These are phyloP conservation scores for Cercospora beticola DNA, from an alignment of 2,329 filamentous ascomycete genomes.

Conservation along the genomic window DNA sequence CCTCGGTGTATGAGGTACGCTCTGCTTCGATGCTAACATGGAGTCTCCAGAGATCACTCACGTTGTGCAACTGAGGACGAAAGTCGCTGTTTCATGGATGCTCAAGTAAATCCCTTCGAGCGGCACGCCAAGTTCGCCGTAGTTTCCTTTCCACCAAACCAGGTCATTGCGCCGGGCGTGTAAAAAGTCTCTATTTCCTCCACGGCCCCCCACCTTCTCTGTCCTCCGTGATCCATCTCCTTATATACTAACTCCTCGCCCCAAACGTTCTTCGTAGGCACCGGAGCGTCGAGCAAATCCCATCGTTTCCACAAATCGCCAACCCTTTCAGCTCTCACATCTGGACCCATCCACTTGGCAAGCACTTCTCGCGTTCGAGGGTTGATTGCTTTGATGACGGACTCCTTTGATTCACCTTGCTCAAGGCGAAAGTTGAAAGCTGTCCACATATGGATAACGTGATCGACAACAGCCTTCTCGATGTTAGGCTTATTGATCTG, in stretches of 20 bases:
- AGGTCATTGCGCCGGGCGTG: slow-evolving; percentile 6
- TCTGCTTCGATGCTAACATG: background rate
- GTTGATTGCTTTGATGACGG: slow-evolving; percentile 9
- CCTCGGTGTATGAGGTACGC: background rate
- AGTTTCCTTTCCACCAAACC: slow-evolving; percentile 17
- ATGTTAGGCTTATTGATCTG: slow-evolving; percentile 2
- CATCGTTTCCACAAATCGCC: slow-evolving; percentile 12
- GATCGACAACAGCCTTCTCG: slow-evolving; percentile 18
- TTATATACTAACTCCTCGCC: background rate
- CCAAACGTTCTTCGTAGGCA: background rate
- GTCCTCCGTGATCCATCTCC: background rate
- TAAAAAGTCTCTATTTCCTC: slow-evolving; percentile 2
- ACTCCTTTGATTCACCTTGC: slow-evolving; percentile 6
- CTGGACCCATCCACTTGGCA: slow-evolving; percentile 12
- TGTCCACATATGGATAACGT: slow-evolving; percentile 19
- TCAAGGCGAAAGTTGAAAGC: slow-evolving; percentile 13
- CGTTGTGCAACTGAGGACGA: background rate
- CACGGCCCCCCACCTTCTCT: background rate
- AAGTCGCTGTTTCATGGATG: background rate
- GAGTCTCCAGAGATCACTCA: background rate
- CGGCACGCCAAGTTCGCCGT: background rate
- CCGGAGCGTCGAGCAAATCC: slow-evolving; percentile 7
- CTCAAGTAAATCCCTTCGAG: background rate
- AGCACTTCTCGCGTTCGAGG: slow-evolving; percentile 16
- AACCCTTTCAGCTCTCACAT: background rate